Evolutionary conservation across 257 asterid genomes (phyloP).

Genomic region (Solanum ahanhuiri): DNA sequence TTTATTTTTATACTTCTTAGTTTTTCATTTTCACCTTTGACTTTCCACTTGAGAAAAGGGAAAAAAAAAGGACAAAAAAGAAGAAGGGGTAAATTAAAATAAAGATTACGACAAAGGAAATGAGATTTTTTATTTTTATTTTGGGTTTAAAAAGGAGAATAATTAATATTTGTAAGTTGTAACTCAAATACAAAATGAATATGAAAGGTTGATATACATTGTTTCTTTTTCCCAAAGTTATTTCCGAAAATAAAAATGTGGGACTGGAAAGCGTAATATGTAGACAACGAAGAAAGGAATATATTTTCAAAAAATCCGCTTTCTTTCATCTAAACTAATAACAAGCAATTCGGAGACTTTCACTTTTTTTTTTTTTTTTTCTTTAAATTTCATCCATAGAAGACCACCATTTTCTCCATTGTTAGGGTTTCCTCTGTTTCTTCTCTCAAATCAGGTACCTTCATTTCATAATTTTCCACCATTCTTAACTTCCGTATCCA

Average conservation of each 20-base stretch:
- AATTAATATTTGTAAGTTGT: not conserved
- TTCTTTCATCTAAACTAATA: not conserved
- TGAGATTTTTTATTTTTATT: no score
- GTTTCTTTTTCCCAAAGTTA: not conserved
- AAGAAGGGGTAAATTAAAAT: not conserved
- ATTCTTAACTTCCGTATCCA: constrained; percentile 10
- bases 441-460: constrained; percentile 11
- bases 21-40: not conserved
- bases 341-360: not conserved
- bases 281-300: not conserved
- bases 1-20: not conserved
- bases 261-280: not conserved
- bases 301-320: not conserved
- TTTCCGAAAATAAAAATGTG: not conserved
- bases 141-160: not conserved
- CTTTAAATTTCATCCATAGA: not conserved
- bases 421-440: constrained; percentile 39
- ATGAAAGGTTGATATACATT: not conserved
- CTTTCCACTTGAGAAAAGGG: not conserved
- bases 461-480: not conserved
- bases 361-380: not conserved
- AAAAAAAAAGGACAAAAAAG: not conserved
- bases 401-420: constrained; percentile 1
- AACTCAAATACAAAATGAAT: not conserved
- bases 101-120: not conserved